Evolutionary conservation across 352 stramenopile species (phyloP).

Genomic region (Phytophthora citricola): DNA sequence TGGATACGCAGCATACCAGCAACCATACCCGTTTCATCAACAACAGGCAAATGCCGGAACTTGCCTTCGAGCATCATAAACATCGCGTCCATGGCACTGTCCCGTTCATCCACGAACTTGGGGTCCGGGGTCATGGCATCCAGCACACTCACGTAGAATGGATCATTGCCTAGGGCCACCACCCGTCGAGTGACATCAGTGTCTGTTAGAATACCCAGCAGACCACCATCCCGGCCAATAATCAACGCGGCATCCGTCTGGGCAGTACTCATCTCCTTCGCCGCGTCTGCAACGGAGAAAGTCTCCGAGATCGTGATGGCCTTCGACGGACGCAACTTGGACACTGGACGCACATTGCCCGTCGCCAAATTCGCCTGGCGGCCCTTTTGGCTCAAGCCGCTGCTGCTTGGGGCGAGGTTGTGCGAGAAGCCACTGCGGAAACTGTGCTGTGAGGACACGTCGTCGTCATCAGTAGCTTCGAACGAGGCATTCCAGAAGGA

Average conservation of each 20-base stretch:
- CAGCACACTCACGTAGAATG: constrained; percentile 82
- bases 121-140: constrained; percentile 89
- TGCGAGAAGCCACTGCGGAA: constrained; percentile 81
- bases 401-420: constrained; percentile 46
- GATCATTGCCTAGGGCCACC: constrained; percentile 86
- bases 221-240: constrained; percentile 86
- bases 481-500: constrained; percentile 92
- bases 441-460: constrained; percentile 83
- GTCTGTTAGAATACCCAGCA: constrained; percentile 97
- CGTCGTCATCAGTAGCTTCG: constrained; percentile 75
- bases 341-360: constrained; percentile 92
- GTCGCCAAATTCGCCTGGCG: constrained; percentile 60
- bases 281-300: constrained; percentile 90
- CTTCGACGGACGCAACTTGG: constrained; percentile 87
- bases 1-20: constrained; percentile 98
- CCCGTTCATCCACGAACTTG: constrained; percentile 89
- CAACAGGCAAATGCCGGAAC: constrained; percentile 98
- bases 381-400: constrained; percentile 45
- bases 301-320: constrained; percentile 90
- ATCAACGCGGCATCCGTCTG: constrained; percentile 95
- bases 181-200: constrained; percentile 89
- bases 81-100: constrained; percentile 92
- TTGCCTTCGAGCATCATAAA: constrained; percentile 92
- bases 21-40: constrained; percentile 90
- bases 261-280: constrained; percentile 89